phyloP scores from a whole-genome alignment of 2,329 filamentous ascomycete species.

The Penicillium decumbens region DNA sequence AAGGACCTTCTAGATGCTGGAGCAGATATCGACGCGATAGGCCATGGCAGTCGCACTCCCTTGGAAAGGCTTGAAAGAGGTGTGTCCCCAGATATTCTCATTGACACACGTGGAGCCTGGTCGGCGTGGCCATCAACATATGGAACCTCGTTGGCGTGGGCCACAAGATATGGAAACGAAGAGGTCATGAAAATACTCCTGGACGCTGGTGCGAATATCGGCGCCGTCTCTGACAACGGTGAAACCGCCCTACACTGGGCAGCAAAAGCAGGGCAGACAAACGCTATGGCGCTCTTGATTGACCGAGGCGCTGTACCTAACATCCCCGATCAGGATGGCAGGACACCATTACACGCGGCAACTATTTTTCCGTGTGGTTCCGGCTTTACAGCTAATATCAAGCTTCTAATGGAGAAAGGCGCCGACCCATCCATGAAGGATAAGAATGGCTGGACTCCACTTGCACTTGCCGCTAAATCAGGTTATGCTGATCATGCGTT shows the following conservation, averaged over 20 bases:
- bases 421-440: background rate
- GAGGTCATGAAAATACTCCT: slow-evolving; percentile 25
- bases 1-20: slow-evolving; percentile 1
- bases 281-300: slow-evolving; percentile 20
- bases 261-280: background rate
- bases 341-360: too few species aligned
- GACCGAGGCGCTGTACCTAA: slow-evolving; percentile 21
- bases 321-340: background rate
- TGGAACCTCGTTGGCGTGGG: background rate
- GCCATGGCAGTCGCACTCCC: background rate
- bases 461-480: background rate
- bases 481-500: background rate
- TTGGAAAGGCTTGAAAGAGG: slow-evolving; percentile 1
- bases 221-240: slow-evolving; percentile 24
- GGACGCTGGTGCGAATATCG: slow-evolving; percentile 20
- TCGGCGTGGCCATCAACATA: slow-evolving; percentile 1
- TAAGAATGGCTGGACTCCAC: background rate
- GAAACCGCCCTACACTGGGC: slow-evolving; percentile 26
- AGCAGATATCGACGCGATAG: background rate
- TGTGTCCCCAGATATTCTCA: background rate
- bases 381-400: background rate
- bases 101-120: background rate
- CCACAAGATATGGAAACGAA: background rate
- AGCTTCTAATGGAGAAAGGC: background rate
- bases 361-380: too few species aligned